Percentiles rank a stretch among this genome's conserved stretches.
phyloP scores from a whole-genome alignment of 2,329 filamentous ascomycete genomes.

The Metarhizium robertsii region DNA sequence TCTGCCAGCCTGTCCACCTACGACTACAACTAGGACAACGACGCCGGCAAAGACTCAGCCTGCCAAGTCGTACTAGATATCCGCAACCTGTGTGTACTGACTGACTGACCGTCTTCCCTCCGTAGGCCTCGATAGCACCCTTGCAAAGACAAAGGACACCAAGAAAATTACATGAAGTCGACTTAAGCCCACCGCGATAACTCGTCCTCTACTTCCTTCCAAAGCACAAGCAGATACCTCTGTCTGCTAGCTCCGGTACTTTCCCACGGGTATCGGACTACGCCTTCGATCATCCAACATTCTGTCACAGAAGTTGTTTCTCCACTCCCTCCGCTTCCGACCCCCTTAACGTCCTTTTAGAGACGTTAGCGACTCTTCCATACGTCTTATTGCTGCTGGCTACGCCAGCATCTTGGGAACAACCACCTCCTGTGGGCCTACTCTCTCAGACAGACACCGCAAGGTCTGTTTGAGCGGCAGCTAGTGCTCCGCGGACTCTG shows the following conservation, averaged over 20 bases:
- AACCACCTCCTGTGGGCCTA: slow-evolving; percentile 78
- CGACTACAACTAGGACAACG: background rate
- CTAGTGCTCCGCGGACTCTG: slow-evolving; percentile 82
- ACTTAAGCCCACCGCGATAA: slow-evolving; percentile 1
- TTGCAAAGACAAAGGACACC: background rate
- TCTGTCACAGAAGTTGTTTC: slow-evolving; percentile 75
- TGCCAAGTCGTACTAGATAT: too few species aligned
- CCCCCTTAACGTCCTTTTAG: slow-evolving; percentile 80
- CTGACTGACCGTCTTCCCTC: too few species aligned
- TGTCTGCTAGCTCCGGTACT: slow-evolving; percentile 70
- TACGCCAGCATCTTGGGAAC: slow-evolving; percentile 65
- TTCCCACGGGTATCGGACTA: slow-evolving; percentile 71
- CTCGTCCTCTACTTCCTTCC: background rate
- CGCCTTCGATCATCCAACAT: slow-evolving; percentile 63
- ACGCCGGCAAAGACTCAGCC: too few species aligned
- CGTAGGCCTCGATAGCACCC: slow-evolving; percentile 54
- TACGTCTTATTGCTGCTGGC: slow-evolving; percentile 62
- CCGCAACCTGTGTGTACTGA: too few species aligned
- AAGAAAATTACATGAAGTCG: background rate
- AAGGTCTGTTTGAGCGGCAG: slow-evolving; percentile 96
- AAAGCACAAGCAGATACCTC: slow-evolving; percentile 10
- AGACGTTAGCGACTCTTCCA: slow-evolving; percentile 45
- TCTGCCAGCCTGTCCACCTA: background rate
- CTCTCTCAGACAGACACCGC: slow-evolving; percentile 91
- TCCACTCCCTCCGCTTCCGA: slow-evolving; percentile 71